Evolutionary conservation across 345 rosid genomes (phyloP).

Genomic region (Eucalyptus erythrocorys): DNA sequence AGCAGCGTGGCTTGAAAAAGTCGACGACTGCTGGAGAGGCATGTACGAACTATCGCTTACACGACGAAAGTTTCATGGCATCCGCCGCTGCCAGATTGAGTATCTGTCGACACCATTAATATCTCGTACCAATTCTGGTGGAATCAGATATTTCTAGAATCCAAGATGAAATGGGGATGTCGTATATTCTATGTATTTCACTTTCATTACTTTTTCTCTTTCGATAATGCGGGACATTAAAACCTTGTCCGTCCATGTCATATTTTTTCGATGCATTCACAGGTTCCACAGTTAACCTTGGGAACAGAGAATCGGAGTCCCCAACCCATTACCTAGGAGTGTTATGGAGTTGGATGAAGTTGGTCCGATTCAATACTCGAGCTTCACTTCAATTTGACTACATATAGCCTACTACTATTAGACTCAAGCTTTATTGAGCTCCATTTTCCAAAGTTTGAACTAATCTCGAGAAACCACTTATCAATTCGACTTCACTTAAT

Average conservation of each 20-base stretch:
- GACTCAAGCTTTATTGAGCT: not conserved
- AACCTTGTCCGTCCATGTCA: not conserved
- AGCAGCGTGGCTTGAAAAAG: not conserved
- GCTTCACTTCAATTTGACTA: not conserved
- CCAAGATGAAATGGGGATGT: not conserved
- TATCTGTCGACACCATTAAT: not conserved
- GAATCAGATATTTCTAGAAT: not conserved
- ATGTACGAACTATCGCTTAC: not conserved
- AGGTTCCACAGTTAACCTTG: not conserved
- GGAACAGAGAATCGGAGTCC: not conserved
- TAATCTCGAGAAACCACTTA: not conserved
- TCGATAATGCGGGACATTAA: not conserved
- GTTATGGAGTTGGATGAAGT: not conserved
- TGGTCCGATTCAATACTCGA: not conserved
- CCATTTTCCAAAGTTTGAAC: not conserved
- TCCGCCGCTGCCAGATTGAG: not conserved
- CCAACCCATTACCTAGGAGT: not conserved
- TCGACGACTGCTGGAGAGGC: not conserved
- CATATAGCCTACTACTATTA: fast-evolving
- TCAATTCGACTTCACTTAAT: not conserved
- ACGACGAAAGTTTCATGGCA: not conserved
- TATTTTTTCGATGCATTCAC: not conserved
- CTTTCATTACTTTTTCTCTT: not conserved
- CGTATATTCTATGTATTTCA: not conserved
- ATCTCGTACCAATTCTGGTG: not conserved